Conservation (phyloP, 139 green algal species). For the Tetratostichococcus sp. region DNA sequence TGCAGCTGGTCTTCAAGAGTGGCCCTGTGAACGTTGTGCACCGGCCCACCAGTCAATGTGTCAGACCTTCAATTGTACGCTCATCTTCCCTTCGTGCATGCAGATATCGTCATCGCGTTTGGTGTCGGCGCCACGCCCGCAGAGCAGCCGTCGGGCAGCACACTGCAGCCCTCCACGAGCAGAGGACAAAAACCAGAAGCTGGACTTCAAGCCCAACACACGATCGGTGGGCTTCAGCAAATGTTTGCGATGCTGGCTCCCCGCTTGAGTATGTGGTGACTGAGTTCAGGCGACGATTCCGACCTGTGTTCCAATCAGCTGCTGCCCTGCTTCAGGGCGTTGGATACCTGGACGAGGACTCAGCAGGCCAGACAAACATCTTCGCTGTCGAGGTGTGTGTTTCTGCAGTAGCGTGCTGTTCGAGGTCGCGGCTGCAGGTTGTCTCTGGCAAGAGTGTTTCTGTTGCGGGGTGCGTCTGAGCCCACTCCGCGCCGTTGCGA, state of each 20-base stretch:
- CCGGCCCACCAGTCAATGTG: no score
- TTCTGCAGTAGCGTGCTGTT: no score
- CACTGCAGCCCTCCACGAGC: neutral
- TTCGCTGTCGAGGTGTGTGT: constrained; percentile 36
- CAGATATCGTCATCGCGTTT: neutral
- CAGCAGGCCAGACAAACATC: constrained; percentile 59
- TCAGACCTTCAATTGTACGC: no score
- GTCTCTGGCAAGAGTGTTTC: no score
- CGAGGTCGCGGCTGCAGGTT: no score
- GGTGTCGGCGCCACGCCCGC: neutral
- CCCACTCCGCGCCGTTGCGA: no score
- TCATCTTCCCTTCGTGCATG: neutral
- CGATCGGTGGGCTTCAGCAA: neutral
- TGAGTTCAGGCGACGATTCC: no score
- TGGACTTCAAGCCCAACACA: neutral
- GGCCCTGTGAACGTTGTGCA: neutral
- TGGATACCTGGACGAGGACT: constrained; percentile 52
- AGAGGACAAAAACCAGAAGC: neutral
- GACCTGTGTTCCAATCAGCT: no score
- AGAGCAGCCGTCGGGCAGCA: neutral
- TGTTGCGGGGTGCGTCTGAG: no score
- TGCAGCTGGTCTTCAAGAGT: neutral
- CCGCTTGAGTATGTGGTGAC: no score
- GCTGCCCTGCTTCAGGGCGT: constrained; percentile 12
- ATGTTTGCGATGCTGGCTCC: no score